Evolutionary conservation across 2,329 filamentous ascomycete genomes (phyloP).

Genomic region (Lanzia echinophila): DNA sequence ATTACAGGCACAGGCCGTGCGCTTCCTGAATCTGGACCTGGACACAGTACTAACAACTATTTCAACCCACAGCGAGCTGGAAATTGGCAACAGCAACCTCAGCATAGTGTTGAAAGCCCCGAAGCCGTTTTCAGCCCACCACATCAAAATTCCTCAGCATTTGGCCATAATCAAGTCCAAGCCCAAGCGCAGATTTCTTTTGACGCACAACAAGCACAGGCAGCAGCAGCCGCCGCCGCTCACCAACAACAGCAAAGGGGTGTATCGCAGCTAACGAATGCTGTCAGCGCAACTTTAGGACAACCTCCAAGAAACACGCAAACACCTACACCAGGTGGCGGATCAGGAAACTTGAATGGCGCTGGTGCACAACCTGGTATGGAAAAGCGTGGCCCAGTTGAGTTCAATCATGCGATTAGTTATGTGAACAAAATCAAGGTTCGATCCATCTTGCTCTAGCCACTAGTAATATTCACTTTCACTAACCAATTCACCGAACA

Average conservation of each 20-base stretch:
- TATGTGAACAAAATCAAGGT: slow-evolving; percentile 99
- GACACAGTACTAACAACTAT: slow-evolving; percentile 33
- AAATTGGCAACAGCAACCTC: slow-evolving; percentile 50
- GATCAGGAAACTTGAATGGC: slow-evolving; percentile 54
- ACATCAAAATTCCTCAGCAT: slow-evolving; percentile 42
- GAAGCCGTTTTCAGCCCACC: slow-evolving; percentile 56
- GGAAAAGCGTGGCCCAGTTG: slow-evolving; percentile 88
- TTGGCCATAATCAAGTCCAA: slow-evolving; percentile 36
- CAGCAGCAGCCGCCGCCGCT: slow-evolving; percentile 33
- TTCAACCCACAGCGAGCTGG: slow-evolving; percentile 31
- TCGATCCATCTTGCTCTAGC: slow-evolving; percentile 23
- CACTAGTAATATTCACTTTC: background rate
- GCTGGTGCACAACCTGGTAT: slow-evolving; percentile 54
- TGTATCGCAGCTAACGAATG: slow-evolving; percentile 59
- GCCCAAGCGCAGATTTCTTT: slow-evolving; percentile 35
- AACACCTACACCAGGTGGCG: slow-evolving; percentile 51
- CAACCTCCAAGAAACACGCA: slow-evolving; percentile 47
- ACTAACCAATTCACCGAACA: slow-evolving; percentile 33
- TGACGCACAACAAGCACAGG: slow-evolving; percentile 35
- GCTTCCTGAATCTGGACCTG: slow-evolving; percentile 31
- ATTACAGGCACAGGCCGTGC: slow-evolving; percentile 51
- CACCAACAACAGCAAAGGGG: slow-evolving; percentile 61
- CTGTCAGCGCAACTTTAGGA: slow-evolving; percentile 37
- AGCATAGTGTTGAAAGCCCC: slow-evolving; percentile 56
- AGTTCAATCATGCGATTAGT: slow-evolving; percentile 98